Percentiles rank a stretch among this genome's conserved stretches.
phyloP scores from a whole-genome alignment of 768 basidiomycete genomes.

The Pisolithus albus region DNA sequence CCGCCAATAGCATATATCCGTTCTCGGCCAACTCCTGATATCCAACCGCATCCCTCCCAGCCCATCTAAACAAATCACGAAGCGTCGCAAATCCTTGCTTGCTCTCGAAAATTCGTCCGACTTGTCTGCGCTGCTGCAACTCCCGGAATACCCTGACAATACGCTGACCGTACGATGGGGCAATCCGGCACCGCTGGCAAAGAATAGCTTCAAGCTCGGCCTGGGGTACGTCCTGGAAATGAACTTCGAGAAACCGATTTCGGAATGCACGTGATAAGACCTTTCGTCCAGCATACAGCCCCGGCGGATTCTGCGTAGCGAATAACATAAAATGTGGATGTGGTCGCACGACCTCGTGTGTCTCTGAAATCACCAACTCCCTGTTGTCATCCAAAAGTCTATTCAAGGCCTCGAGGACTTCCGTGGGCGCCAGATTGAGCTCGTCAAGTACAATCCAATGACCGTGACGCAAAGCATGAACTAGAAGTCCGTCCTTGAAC shows the following conservation, averaged over 20 bases:
- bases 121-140: constrained; percentile 86
- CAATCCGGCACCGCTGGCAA: constrained; percentile 86
- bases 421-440: constrained; percentile 94
- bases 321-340: constrained; percentile 98
- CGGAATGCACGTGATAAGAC: constrained; percentile 92
- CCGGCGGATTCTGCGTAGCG: constrained; percentile 96
- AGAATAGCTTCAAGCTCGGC: constrained; percentile 88
- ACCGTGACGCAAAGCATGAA: constrained; percentile 83
- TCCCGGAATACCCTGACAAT: constrained; percentile 92
- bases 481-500: constrained; percentile 91
- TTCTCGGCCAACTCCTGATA: constrained; percentile 93
- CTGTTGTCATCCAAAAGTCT: constrained; percentile 95
- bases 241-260: constrained; percentile 95
- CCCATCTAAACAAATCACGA: constrained; percentile 97
- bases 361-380: constrained; percentile 92
- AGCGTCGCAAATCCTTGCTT: constrained; percentile 96
- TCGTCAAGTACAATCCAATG: constrained; percentile 99
- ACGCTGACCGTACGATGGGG: constrained; percentile 85
- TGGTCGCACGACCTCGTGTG: constrained; percentile 87
- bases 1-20: constrained; percentile 95
- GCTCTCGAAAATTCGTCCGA: constrained; percentile 91
- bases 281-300: constrained; percentile 92
- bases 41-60: constrained; percentile 78
- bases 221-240: constrained; percentile 96
- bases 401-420: constrained; percentile 96